These are phyloP conservation scores for Vachellia pachyceras DNA, from an alignment of 306 rosid genomes.

Conservation along the genomic window DNA sequence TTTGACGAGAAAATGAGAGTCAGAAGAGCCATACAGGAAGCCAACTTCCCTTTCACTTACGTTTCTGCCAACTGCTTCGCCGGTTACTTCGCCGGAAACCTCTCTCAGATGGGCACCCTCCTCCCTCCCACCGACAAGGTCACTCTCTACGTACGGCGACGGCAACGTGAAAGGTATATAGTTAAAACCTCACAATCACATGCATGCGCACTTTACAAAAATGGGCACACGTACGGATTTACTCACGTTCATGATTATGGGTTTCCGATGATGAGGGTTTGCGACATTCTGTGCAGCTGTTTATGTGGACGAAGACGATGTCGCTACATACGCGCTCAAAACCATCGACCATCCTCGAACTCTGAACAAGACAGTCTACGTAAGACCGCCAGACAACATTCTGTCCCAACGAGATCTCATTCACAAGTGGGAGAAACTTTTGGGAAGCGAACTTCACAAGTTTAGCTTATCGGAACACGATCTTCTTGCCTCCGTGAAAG, in stretches of 20 bases:
- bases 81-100: slow-evolving; percentile 80
- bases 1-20: slow-evolving; percentile 87
- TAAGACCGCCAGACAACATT: slow-evolving; percentile 71
- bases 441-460: slow-evolving; percentile 58
- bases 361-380: slow-evolving; percentile 75
- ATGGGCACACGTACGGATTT: too few relatives aligned
- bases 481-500: slow-evolving; percentile 68
- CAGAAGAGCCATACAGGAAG: slow-evolving; percentile 78
- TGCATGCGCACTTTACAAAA: too few relatives aligned
- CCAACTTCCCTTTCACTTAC: slow-evolving; percentile 78
- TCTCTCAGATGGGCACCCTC: slow-evolving; percentile 74
- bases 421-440: slow-evolving; percentile 72
- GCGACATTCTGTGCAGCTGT: slow-evolving; percentile 45
- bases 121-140: slow-evolving; percentile 74
- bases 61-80: slow-evolving; percentile 82
- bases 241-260: too few relatives aligned
- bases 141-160: slow-evolving; percentile 71
- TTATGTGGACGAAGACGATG: slow-evolving; percentile 70
- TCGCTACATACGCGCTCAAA: slow-evolving; percentile 72
- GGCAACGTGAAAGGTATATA: slow-evolving; percentile 63
- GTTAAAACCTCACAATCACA: too few relatives aligned
- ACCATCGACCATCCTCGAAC: slow-evolving; percentile 80
- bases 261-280: too few relatives aligned
- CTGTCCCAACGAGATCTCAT: slow-evolving; percentile 70
- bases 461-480: slow-evolving; percentile 53